Base-by-base conservation (phyloP, 2,329 filamentous ascomycete genomes). In the Alternaria ethzedia region DNA sequence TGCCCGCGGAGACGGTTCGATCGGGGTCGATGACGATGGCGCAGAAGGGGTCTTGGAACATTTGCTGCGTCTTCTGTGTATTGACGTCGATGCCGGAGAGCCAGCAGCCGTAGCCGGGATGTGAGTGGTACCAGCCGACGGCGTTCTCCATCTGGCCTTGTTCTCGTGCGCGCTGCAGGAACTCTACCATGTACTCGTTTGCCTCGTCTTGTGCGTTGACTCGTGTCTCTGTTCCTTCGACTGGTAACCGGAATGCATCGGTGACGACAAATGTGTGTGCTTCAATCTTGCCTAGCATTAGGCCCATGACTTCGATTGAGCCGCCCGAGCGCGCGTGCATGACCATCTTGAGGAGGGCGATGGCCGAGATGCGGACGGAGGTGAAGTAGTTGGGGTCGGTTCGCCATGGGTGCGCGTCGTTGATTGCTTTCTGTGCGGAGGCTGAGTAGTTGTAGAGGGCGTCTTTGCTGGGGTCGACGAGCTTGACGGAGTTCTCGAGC, bases 71-170 rank as follows among this genome's bases (percentile, higher is more conserved):
- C 70, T 87, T 86, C 80, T 99, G 91, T 3, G 96, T 99, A 58
- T 86, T 86, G 56, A 99, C 96, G 78, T 99, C 96, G 80, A 99
- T 98, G 61, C 96, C 96, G 41, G 91, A 94, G 25, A 99, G 87
- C 96, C 96, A 99, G 85, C 96, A 99, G 47, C 96, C 96, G 79
- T 99, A 99, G 25, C 96, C 96, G 0, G 96, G 96, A 79, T 99
- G 96, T 71, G 91, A 95, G 82, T 99, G 96, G 81, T 99, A 99
- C 96, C 96, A 99, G 17, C 96, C 96, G 15, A 99, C 91, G 0
- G 93, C 92, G 79, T 99, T 98, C 82, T 99, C 96, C 78, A 90
- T 85, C 59, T 94, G 84, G 79, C 93, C 87, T 84, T 92, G 79
- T 68, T 94, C 89, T 63, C 95, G 87, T 71, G 91, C 91, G 4